Base-by-base conservation (phyloP, 1,284 basidiomycete species). In the Trametes hirsuta region DNA sequence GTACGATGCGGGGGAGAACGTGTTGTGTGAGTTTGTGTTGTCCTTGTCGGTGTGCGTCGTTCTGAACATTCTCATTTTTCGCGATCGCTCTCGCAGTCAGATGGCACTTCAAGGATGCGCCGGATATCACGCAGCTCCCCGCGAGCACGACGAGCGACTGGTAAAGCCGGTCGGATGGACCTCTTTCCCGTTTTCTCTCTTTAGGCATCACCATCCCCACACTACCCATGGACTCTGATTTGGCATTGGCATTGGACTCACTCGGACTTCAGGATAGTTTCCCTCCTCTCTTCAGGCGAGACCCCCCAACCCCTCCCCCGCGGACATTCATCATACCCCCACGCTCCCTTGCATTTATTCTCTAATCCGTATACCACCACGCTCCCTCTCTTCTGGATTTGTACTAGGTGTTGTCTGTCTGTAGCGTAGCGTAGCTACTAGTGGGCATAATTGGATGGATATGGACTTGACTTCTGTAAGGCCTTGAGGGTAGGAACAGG, bases 1-100 rank as follows among this genome's bases (percentile, higher is more conserved):
- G 35, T 76, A 75, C 51, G 76, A 78, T 56, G 69, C 75, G 2
- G 75, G 74, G 3, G 57, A 71, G 45, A 69, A 75, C 53, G 56
- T 68, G 35, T 59, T 78, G 37, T 72, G 76, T 77, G 50, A 62
- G 57, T 52, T 6, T 10, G 41, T 6, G n/a, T 5, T 34, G 39
- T 8, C 30, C 10, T 14, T 35, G 2, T 30, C n/a, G 44, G 24
- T 21, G 35, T 36, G 2, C n/a, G 1, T 8, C 22, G 3, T 47
- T 40, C 41, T 35, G 14, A 30, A 39, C 30, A n/a, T 18, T 4
- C 11, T 15, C 3, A 9, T 8, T 50, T 18, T 24, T 40, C 18
- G 39, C 39, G 14, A 6, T 40, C 2, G 11, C 15, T 30, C 30
- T 36, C 30, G 5, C 54, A 71, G 69, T 69, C 49, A 61, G 65